phyloP scores from a whole-genome alignment of 495 filamentous ascomycete genomes.

The Hyaloscypha bicolor region DNA sequence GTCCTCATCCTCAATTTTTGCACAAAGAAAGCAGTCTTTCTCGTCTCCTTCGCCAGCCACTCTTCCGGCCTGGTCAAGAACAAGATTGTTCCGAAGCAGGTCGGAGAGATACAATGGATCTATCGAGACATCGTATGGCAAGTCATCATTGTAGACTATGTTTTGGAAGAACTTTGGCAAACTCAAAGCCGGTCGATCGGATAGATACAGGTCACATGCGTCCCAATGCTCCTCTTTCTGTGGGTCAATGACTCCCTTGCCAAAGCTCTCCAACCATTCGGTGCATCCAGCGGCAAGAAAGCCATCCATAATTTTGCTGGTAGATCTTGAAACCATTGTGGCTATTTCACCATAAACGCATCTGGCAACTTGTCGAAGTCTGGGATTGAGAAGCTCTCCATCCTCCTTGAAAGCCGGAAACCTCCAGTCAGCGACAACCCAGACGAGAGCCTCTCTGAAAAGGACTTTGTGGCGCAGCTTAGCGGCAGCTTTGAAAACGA shows the following conservation, averaged over 20 bases:
- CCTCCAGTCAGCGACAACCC: neutral
- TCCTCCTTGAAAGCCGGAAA: neutral
- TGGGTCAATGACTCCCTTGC: neutral
- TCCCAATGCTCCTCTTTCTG: neutral
- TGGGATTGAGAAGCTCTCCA: neutral
- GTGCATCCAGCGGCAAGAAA: neutral
- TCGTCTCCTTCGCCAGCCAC: neutral
- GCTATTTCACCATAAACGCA: neutral
- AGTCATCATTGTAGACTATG: neutral
- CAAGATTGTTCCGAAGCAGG: neutral
- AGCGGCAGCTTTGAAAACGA: neutral
- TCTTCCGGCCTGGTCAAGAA: neutral
- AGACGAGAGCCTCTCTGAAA: slow-evolving; percentile 15
- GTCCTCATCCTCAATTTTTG: slow-evolving; percentile 12
- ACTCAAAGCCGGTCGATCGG: neutral
- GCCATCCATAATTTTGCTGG: neutral
- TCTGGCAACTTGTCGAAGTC: neutral
- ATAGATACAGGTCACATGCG: neutral
- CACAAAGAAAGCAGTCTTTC: slow-evolving; percentile 13
- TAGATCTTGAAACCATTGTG: neutral
- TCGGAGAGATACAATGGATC: neutral
- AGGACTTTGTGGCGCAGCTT: slow-evolving; percentile 16
- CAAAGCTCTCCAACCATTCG: too few species aligned
- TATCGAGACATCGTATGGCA: neutral
- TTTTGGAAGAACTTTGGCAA: neutral